Conservation (phyloP, 2,329 filamentous ascomycete genomes). For the Exophiala calicioides region DNA sequence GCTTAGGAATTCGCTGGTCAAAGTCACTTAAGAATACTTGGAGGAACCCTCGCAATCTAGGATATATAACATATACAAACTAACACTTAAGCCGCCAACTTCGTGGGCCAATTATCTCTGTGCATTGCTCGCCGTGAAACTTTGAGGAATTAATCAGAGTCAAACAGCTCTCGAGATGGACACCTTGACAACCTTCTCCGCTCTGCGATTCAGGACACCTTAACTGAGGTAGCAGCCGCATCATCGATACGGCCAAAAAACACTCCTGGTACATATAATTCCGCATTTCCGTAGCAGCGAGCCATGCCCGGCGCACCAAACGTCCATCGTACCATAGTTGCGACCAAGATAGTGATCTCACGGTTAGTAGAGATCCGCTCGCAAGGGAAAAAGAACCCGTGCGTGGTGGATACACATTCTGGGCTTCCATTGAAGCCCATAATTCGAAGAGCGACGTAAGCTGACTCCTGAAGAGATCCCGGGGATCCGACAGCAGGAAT, state of each 20-base stretch:
- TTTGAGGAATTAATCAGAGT: too few species aligned
- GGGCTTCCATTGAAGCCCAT: slow-evolving; percentile 11
- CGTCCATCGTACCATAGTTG: slow-evolving; percentile 3
- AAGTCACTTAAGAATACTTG: too few species aligned
- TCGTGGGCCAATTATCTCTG: too few species aligned
- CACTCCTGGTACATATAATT: neutral
- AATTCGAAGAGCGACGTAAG: neutral
- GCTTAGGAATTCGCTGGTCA: too few species aligned
- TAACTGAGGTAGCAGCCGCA: slow-evolving; percentile 2
- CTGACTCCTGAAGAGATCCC: slow-evolving; percentile 2
- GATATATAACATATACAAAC: too few species aligned
- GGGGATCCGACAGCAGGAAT: neutral
- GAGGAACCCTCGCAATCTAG: too few species aligned
- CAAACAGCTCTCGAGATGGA: too few species aligned
- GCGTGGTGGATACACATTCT: neutral
- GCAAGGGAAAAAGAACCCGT: slow-evolving; percentile 5
- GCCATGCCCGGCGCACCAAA: slow-evolving; percentile 7
- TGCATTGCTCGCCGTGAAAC: too few species aligned
- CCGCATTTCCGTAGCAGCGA: neutral
- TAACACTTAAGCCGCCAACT: too few species aligned
- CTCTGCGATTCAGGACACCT: too few species aligned
- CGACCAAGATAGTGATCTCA: slow-evolving; percentile 1
- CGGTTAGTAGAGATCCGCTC: neutral
- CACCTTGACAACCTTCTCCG: too few species aligned
- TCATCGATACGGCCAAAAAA: slow-evolving; percentile 9